Base-by-base conservation (phyloP, 1,284 basidiomycete genomes). In the Moesziomyces antarcticus region DNA sequence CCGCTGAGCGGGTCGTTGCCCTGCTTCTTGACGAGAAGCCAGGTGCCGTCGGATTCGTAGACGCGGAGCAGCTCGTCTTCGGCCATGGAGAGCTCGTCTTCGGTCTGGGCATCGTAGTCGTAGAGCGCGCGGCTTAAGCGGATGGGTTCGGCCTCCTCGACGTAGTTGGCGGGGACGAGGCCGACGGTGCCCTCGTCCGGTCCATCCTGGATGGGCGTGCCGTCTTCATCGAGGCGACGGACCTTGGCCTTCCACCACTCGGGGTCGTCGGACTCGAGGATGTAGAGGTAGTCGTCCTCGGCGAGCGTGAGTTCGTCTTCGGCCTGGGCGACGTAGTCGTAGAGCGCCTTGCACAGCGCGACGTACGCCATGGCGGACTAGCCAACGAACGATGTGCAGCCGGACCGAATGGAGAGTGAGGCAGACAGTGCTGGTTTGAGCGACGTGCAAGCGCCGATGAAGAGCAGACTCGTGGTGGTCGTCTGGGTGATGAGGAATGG, bases 191-290 rank as follows among this genome's bases (percentile, higher is more conserved):
- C 69, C 27, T 75, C 72, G 43, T 64, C 73, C 3, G 64, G 40
- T 14, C 63, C 54, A 11, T 71, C 69, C 37, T 73, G 49, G 25
- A 74, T 65, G 30, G 65, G 64, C 0, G 60, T 55, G 27, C 75
- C 75, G 35, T 73, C 51, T 14, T 63, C 50, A 46, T 73, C 47
- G 42, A 78, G 66, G 14, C 61, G 54, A 35, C 77, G 68, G 16
- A 79, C 66, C 57, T 80, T 81, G 54, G 79, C 82, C 50, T 80
- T 81, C 77, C 75, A 83, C 82, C 82, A 84, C 41, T 80, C 79
- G 21, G 77, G 66, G 44, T 84, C 82, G 57, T 79, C 73, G 43
- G 77, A 69, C 45, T 83, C 82, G 61, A 83, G 71, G 22, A 84
- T 69, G 70, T 83, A 84, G 55, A 84, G 72, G 25, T 66, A 59